phyloP scores from a whole-genome alignment of 768 basidiomycete genomes.

The Boletales sp. region DNA sequence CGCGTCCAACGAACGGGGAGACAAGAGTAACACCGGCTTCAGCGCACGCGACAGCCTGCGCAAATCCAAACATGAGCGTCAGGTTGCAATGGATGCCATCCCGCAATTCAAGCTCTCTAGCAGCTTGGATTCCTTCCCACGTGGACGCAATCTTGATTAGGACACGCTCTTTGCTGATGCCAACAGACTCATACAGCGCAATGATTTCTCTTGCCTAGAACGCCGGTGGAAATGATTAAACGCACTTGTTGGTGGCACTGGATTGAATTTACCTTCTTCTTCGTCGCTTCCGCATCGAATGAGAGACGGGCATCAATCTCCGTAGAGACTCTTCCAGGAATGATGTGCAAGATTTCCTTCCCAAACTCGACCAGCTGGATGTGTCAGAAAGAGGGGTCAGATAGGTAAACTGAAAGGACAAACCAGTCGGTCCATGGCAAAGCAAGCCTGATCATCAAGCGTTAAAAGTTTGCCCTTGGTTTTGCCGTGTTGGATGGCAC shows the following conservation, averaged over 20 bases:
- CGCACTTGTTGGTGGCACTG: too few relatives aligned
- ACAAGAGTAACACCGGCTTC: conserved; percentile 95
- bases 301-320: conserved; percentile 96
- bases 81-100: conserved; percentile 96
- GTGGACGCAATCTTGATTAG: conserved; percentile 98
- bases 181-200: conserved; percentile 84
- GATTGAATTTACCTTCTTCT: conserved; percentile 56
- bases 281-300: conserved; percentile 86
- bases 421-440: conserved; percentile 84
- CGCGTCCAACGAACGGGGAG: conserved; percentile 95
- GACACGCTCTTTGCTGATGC: conserved; percentile 85
- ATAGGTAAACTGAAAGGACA: conserved; percentile 21
- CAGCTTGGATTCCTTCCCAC: conserved; percentile 99
- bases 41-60: conserved; percentile 94
- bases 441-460: conserved; percentile 67
- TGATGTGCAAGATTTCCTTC: conserved; percentile 85
- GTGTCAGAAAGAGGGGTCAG: background rate
- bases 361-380: conserved; percentile 93
- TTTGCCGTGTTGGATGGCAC: conserved; percentile 70
- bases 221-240: background rate
- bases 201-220: conserved; percentile 74
- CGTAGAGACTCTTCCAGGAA: conserved; percentile 96
- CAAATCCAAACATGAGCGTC: conserved; percentile 95
- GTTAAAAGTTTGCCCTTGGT: conserved; percentile 58
- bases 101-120: conserved; percentile 84